These are phyloP conservation scores for Komagataella mondaviorum DNA, from an alignment of 805 yeast genomes.

Conservation along the genomic window DNA sequence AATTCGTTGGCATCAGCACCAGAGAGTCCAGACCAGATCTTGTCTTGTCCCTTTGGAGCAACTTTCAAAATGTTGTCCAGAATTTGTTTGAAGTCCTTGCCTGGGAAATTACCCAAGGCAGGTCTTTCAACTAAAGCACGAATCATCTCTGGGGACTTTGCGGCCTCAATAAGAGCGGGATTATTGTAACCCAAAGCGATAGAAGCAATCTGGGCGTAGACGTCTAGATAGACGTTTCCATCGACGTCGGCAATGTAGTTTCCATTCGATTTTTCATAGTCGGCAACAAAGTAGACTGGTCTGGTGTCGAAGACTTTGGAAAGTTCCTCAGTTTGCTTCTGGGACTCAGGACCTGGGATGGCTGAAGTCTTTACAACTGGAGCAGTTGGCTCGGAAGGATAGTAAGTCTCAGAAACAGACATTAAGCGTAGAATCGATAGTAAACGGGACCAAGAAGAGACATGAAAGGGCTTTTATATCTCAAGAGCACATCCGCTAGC, in stretches of 20 bases:
- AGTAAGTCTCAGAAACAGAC: constrained; percentile 16
- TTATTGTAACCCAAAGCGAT: constrained; percentile 62
- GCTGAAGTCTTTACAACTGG: constrained; percentile 27
- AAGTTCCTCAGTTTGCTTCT: constrained; percentile 22
- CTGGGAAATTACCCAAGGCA: constrained; percentile 53
- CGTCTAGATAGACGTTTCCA: constrained; percentile 47
- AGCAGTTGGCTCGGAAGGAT: constrained; percentile 34
- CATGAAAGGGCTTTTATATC: not conserved
- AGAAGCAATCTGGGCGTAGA: constrained; percentile 62
- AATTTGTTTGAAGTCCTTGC: constrained; percentile 35
- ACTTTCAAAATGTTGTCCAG: constrained; percentile 39
- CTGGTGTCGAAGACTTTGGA: constrained; percentile 43
- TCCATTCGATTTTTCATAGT: constrained; percentile 49
- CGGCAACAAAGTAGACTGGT: constrained; percentile 50
- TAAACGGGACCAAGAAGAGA: not conserved
- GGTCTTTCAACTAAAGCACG: constrained; percentile 57
- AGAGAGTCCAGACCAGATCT: constrained; percentile 52
- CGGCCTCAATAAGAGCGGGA: constrained; percentile 44
- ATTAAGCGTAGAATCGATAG: constrained; percentile 3
- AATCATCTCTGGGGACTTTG: constrained; percentile 47
- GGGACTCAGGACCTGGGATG: constrained; percentile 34
- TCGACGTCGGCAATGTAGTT: constrained; percentile 57
- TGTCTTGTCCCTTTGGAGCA: constrained; percentile 48
- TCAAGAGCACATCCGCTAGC: not conserved
- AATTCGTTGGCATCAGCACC: constrained; percentile 64